Evolutionary conservation across 768 basidiomycete species (phyloP), one percentile per base, ranked within the genome.

Genomic region (Pulveroboletus ravenelii): DNA sequence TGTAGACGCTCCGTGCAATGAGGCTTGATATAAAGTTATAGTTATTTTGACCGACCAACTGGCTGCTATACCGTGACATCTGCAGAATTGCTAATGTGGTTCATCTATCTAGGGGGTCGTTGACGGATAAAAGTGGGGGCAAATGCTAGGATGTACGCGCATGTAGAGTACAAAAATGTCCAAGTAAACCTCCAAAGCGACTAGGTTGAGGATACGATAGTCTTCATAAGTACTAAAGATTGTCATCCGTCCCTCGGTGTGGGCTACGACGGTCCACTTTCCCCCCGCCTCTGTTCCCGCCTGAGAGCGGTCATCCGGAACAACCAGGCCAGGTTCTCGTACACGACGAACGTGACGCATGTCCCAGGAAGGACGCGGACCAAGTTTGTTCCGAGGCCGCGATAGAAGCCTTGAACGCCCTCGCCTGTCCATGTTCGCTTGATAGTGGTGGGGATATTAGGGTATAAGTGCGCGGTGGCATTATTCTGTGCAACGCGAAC

Each of bases 281-380:
- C 13, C 9, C 48, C 52, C 15, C 20, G 47, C 17, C 18, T 45
- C 5, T 60, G 66, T 50, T 78, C 79, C 29, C 78, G 73, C 52
- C 69, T 76, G n/a, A 74, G 72, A 42, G 88, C 89, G 3, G 78
- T 77, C 6, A 79, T 81, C 54, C 85, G 75, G 38, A 93, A 66
- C 25, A 91, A 62, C 89, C 89, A 93, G 0, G 90, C 89, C 48
- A 93, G 65, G 57, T 93, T 93, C 65, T 93, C 96, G 65, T 98
- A 99, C 17, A 97, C 93, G 35, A 98, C 95, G 58, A 98, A 96
- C 5, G 95, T 98, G 41, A 97, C 89, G 65, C 95, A 97, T 3
- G 95, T 98, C 27, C 95, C 96, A 0, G 96, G 96, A 14, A 98
- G 77, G 43, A 99, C 94, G 13, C 96, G 82, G 12, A 99, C 83